A percentile compares a stretch with the other conserved stretches of the same genome.
Evolutionary conservation across 305 asterid genomes (phyloP).

Genomic region (Fraxinus latifolia): DNA sequence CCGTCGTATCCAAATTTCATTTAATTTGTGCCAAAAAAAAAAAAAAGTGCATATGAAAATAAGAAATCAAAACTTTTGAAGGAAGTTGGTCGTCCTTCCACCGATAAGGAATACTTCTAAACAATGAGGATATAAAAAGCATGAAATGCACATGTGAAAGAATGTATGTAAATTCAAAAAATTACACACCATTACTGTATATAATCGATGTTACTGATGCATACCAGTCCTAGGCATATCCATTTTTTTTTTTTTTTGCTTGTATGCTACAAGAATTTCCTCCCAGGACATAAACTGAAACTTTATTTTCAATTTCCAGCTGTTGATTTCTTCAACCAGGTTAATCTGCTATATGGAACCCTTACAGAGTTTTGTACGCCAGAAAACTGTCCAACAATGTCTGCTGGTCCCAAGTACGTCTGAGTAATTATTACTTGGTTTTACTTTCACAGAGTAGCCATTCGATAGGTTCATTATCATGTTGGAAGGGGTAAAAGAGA

Average conservation of each 20-base stretch:
- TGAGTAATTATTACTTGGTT: conserved; percentile 8
- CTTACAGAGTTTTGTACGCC: conserved; percentile 94
- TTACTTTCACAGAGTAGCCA: not conserved
- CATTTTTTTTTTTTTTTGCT: not conserved
- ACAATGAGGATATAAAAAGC: not conserved
- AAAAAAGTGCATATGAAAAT: not conserved
- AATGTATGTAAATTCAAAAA: not conserved
- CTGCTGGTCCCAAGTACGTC: conserved; percentile 94
- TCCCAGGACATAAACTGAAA: conserved; percentile 32
- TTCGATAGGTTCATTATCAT: not conserved
- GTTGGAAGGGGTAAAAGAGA: conserved; percentile 2
- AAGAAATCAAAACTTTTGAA: not conserved
- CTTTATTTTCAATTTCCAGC: conserved; percentile 58
- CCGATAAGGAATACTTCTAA: not conserved
- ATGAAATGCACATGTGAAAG: not conserved
- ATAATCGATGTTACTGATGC: not conserved
- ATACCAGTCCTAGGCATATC: not conserved
- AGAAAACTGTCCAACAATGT: conserved; percentile 94
- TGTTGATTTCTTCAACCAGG: conserved; percentile 97
- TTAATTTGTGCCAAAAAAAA: not conserved
- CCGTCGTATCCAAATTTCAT: not conserved
- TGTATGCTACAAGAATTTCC: conserved; percentile 16
- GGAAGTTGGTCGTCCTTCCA: not conserved
- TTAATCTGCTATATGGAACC: conserved; percentile 93
- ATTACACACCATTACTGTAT: not conserved